Evolutionary conservation across 2,329 filamentous ascomycete genomes (phyloP), one percentile per base, ranked within the genome.

Genomic region (Aspergillus unguis): DNA sequence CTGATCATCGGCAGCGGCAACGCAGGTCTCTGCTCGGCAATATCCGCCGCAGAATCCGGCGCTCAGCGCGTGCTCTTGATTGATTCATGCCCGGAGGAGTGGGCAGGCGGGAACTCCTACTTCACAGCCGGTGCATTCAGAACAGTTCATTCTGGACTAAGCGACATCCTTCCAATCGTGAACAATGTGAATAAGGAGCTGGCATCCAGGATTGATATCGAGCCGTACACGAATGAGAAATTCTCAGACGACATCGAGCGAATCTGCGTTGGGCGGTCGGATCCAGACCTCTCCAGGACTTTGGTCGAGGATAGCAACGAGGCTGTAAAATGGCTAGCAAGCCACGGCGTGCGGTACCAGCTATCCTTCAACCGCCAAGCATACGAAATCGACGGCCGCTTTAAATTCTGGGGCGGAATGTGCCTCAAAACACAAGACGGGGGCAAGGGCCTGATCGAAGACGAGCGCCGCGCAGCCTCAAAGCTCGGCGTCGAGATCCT

Each of bases 391-490:
- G 73, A 81, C 46, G 82, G 80, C 1, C 71, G 79, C 29, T 77
- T 77, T 62, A 84, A 82, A 61, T 87, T 87, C 64, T 87, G 84
- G 84, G 85, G 85, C 8, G 85, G 85, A 0, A 67, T 88, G 63
- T 75, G 73, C n/a, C 67, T 86, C 32, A 83, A 78, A 61, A 83
- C 80, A 0, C 62, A 80, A 46, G 79, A 83, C 56, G 82, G 82
- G 1, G 84, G 84, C 0, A 84, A 84, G 58, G 81, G 83, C 0
- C 67, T 86, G 5, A 76, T 85, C 3, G 63, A 73, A 26, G 76
- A 81, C 54, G 72, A 82, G 55, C 65, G 67, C 27, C 61, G 62
- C 2, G 75, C 75, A 1, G 82, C 80, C 0, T 56, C 58, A 38
- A 64, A 60, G 6, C 65, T 71, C 6, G 77, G 77, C 1, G 67